A percentile compares a stretch with the other conserved stretches of the same genome.
phyloP scores from a whole-genome alignment of 768 basidiomycete genomes.

The Tylopilus cervinicoccineus region DNA sequence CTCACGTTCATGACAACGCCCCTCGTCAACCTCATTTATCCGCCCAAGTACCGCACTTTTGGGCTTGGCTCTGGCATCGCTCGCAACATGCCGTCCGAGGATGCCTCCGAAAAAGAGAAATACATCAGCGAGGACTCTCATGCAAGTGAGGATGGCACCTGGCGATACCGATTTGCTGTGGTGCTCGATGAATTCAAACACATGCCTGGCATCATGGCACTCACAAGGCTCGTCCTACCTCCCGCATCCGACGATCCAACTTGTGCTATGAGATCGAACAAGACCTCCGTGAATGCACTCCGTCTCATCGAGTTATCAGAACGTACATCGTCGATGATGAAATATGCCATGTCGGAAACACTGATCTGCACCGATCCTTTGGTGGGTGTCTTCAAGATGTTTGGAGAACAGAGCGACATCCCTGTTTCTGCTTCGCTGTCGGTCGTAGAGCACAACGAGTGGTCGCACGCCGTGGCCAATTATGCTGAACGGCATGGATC shows the following conservation, averaged over 20 bases:
- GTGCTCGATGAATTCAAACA: constrained; percentile 92
- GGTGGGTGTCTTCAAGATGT: constrained; percentile 71
- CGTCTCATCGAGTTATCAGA: constrained; percentile 88
- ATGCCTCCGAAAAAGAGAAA: neutral
- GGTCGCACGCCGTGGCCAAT: constrained; percentile 57
- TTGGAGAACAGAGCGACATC: constrained; percentile 66
- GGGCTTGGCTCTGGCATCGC: constrained; percentile 24
- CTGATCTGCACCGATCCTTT: constrained; percentile 70
- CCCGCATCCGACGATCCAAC: constrained; percentile 13
- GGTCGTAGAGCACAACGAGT: constrained; percentile 74
- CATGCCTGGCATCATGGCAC: constrained; percentile 83
- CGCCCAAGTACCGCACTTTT: constrained; percentile 54
- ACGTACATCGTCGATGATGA: constrained; percentile 84
- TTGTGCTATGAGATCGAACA: neutral
- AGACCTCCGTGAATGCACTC: constrained; percentile 57
- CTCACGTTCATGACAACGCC: constrained; percentile 90
- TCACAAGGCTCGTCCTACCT: constrained; percentile 75
- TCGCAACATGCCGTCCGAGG: neutral
- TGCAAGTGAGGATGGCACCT: constrained; percentile 6
- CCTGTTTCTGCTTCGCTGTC: constrained; percentile 65
- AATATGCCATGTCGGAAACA: constrained; percentile 69
- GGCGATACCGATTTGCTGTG: constrained; percentile 58
- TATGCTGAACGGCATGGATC: constrained; percentile 55
- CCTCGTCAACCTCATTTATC: constrained; percentile 64
- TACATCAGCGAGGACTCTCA: neutral